Conservation (phyloP, 805 yeast species). For the Limtongozyma cylindracea region DNA sequence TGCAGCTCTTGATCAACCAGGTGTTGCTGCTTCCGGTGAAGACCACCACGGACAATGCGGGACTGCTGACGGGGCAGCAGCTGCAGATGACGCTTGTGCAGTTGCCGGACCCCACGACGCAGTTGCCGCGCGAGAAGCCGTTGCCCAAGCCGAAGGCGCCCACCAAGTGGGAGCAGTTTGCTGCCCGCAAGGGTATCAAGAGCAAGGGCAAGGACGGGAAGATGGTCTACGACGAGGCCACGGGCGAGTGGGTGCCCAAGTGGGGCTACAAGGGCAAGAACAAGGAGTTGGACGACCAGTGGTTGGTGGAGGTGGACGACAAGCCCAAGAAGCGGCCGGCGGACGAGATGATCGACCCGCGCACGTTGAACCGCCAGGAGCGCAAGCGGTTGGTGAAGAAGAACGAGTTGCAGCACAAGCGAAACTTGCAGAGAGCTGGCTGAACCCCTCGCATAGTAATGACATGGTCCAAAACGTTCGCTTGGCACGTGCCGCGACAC, state of each 20-base stretch:
- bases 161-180: constrained; percentile 94
- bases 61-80: constrained; percentile 30
- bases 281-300: constrained; percentile 67
- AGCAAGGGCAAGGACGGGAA: constrained; percentile 79
- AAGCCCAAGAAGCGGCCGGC: constrained; percentile 19
- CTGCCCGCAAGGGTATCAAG: constrained; percentile 83
- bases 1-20: constrained; percentile 79
- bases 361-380: constrained; percentile 57
- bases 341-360: constrained; percentile 61
- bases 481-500: too few relatives aligned
- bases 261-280: constrained; percentile 96
- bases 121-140: constrained; percentile 85
- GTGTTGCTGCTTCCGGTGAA: constrained; percentile 72
- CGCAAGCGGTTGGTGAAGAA: constrained; percentile 69
- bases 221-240: constrained; percentile 69
- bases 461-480: too few relatives aligned
- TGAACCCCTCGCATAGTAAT: background rate
- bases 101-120: constrained; percentile 65
- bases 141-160: constrained; percentile 80
- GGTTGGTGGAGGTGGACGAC: constrained; percentile 89
- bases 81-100: constrained; percentile 63
- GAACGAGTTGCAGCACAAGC: constrained; percentile 66
- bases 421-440: constrained; percentile 23
- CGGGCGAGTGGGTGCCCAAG: constrained; percentile 90
- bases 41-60: constrained; percentile 54